Conservation (phyloP, 1,284 basidiomycete species). For the Rhodotorula sp. region DNA sequence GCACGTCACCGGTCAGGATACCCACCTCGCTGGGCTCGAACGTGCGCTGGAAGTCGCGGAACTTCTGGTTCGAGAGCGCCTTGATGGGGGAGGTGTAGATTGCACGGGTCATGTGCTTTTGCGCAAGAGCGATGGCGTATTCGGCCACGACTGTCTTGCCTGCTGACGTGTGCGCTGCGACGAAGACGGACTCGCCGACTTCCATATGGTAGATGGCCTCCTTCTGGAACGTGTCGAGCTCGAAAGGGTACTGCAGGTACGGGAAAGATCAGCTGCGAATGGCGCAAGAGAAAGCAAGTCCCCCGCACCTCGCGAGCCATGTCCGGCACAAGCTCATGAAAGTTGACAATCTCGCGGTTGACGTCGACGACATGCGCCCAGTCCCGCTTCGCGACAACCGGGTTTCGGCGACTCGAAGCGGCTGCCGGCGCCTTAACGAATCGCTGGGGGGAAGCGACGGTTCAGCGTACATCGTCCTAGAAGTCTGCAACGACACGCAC, state of each 20-base stretch:
- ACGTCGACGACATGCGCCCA: slow-evolving; percentile 98
- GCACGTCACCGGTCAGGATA: slow-evolving; percentile 97
- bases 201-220: slow-evolving; percentile 98
- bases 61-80: slow-evolving; percentile 98
- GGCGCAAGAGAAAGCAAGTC: too few relatives aligned
- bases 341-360: slow-evolving; percentile 83
- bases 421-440: slow-evolving; percentile 30
- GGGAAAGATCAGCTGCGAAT: rapidly evolving
- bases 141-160: slow-evolving; percentile 99
- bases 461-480: too few relatives aligned
- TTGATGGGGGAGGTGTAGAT: slow-evolving; percentile 99
- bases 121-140: slow-evolving; percentile 94
- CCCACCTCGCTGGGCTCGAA: slow-evolving; percentile 91
- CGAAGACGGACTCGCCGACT: slow-evolving; percentile 96
- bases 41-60: slow-evolving; percentile 96
- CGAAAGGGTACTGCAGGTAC: slow-evolving; percentile 69
- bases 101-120: slow-evolving; percentile 97
- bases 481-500: slow-evolving; percentile 2
- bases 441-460: too few relatives aligned
- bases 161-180: slow-evolving; percentile 98
- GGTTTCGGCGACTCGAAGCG: slow-evolving; percentile 28
- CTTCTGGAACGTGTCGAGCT: slow-evolving; percentile 89
- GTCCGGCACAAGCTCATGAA: slow-evolving; percentile 79
- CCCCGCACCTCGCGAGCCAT: slow-evolving; percentile 64
- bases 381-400: slow-evolving; percentile 65